Evolutionary conservation across 2,329 filamentous ascomycete genomes (phyloP).

Genomic region (Herpotrichia juniperi): DNA sequence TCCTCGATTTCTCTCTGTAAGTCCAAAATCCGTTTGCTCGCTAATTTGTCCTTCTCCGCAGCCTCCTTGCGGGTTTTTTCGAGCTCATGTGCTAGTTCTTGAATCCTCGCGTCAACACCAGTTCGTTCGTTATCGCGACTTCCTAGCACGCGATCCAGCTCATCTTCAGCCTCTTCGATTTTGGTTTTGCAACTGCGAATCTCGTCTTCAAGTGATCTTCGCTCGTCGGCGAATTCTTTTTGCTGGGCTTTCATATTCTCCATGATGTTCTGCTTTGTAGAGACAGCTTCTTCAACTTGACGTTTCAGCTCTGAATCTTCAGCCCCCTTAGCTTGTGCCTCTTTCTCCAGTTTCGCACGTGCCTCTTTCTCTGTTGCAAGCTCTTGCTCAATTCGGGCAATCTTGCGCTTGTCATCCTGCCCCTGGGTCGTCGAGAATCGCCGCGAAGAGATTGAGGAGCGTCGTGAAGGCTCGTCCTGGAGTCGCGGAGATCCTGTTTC

Average conservation of each 20-base stretch:
- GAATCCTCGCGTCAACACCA: slow-evolving; percentile 70
- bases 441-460: slow-evolving; percentile 66
- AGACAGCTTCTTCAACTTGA: slow-evolving; percentile 83
- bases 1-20: slow-evolving; percentile 64
- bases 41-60: slow-evolving; percentile 56
- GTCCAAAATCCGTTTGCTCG: slow-evolving; percentile 49
- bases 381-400: slow-evolving; percentile 77
- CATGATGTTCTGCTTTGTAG: slow-evolving; percentile 91
- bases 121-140: slow-evolving; percentile 83
- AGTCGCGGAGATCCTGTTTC: slow-evolving; percentile 41
- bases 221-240: slow-evolving; percentile 83
- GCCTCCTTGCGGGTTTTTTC: slow-evolving; percentile 61
- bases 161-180: slow-evolving; percentile 89
- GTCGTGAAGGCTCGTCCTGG: slow-evolving; percentile 57
- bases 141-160: slow-evolving; percentile 83
- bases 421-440: slow-evolving; percentile 66
- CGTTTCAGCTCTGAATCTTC: slow-evolving; percentile 67
- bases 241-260: slow-evolving; percentile 94
- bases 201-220: slow-evolving; percentile 81
- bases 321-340: slow-evolving; percentile 62
- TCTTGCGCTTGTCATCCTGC: slow-evolving; percentile 66
- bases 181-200: slow-evolving; percentile 76
- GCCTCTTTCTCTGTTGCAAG: slow-evolving; percentile 75
- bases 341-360: slow-evolving; percentile 70
- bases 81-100: slow-evolving; percentile 73